These are phyloP conservation scores for Pythium myriotylum DNA, from an alignment of 352 stramenopile genomes.

Conservation along the genomic window DNA sequence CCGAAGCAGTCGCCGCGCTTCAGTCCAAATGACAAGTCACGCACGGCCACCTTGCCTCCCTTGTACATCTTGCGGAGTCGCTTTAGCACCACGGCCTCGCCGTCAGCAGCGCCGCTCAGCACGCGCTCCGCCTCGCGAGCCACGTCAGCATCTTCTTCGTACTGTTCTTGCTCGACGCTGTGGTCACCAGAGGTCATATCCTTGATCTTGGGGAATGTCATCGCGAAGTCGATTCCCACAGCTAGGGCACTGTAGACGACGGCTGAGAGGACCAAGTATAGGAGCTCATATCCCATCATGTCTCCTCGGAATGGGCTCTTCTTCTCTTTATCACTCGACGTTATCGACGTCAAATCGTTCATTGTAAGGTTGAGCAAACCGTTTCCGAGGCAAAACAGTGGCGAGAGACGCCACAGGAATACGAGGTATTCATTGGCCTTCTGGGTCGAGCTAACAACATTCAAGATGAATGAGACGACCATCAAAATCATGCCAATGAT, in stretches of 20 bases:
- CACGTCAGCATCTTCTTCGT: conserved; percentile 35
- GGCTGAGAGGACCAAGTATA: conserved; percentile 45
- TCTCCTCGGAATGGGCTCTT: conserved; percentile 56
- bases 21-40: conserved; percentile 76
- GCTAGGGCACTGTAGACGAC: conserved; percentile 48
- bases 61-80: conserved; percentile 88
- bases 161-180: conserved; percentile 19
- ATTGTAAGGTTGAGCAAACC: conserved; percentile 33
- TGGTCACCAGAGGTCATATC: conserved; percentile 13
- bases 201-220: conserved; percentile 59
- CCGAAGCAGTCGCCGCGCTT: conserved; percentile 93
- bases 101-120: conserved; percentile 27
- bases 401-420: conserved; percentile 77
- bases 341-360: conserved; percentile 21
- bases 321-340: conserved; percentile 36
- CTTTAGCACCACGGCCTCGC: conserved; percentile 56
- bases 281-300: conserved; percentile 64
- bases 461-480: conserved; percentile 59
- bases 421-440: conserved; percentile 52
- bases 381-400: conserved; percentile 49
- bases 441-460: conserved; percentile 49
- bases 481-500: conserved; percentile 62
- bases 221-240: conserved; percentile 52
- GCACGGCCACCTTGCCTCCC: conserved; percentile 76
- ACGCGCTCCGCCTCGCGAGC: conserved; percentile 25